Evolutionary conservation across 306 rosid species (phyloP), one percentile per base, ranked within the genome.

Genomic region (Begonia fuchsioides): DNA sequence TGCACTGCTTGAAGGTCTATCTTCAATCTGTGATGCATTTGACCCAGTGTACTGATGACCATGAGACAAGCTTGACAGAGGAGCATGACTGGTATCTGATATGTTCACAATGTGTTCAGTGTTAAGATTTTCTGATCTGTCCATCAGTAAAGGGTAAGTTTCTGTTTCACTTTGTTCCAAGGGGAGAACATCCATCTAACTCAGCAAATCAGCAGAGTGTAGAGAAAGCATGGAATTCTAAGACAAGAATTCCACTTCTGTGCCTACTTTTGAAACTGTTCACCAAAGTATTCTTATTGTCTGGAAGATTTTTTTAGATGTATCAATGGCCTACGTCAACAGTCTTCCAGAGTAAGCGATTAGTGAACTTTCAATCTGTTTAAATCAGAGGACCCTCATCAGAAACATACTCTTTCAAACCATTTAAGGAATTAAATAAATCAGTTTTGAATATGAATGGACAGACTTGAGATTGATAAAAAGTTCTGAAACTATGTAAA

Each of bases 101-200:
- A 88, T 65, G 74, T 84, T 77, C 54, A 90, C 63, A 54, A 76
- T 38, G 57, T 76, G 84, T 61, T 81, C 81, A 54, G 48, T 53
- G 53, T 58, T 67, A 41, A 16, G 32, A 55, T 49, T 50, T 66
- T 62, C 85, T 0, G 64, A 69, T 12, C 61, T 80, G 59, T 80
- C 98, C 98, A 85, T 90, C 70, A 75, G 54, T 55, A 70, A 70
- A 3, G 56, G 65, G 53, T 52, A 57, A 35, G 67, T 60, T 51
- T 69, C 69, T 5, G 51, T 51, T 55, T 39, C 65, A 61, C 71
- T 74, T 71, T 76, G 80, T 73, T 73, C 69, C 52, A n/a, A 63
- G 47, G 61, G 69, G 71, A 67, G 64, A 87, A 70, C 58, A 12
- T 65, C 79, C 86, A 76, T 76, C 81, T 59, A 83, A 65, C 71